Evolutionary conservation across 1,284 basidiomycete species (phyloP).

Genomic region (Sporisorium graminicola): DNA sequence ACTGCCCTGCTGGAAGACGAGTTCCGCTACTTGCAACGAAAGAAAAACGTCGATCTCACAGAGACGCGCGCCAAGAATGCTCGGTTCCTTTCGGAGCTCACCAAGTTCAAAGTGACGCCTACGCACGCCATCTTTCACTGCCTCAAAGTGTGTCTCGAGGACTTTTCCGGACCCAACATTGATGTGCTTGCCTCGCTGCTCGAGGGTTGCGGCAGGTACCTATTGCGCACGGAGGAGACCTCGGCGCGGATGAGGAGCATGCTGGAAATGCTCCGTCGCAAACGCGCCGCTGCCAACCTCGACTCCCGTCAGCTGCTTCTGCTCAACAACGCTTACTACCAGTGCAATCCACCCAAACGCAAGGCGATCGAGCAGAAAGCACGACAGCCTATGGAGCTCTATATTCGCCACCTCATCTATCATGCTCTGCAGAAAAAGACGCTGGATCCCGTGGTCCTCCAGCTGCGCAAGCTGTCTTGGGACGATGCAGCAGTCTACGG

Average conservation of each 20-base stretch:
- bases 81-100: constrained; percentile 88
- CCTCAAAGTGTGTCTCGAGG: constrained; percentile 95
- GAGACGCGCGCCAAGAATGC: constrained; percentile 91
- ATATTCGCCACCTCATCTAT: constrained; percentile 91
- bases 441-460: constrained; percentile 90
- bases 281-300: constrained; percentile 90
- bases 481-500: constrained; percentile 76
- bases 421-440: constrained; percentile 90
- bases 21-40: constrained; percentile 93
- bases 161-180: constrained; percentile 90
- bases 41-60: constrained; percentile 88
- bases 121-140: constrained; percentile 92
- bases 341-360: constrained; percentile 98
- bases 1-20: constrained; percentile 90
- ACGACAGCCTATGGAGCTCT: constrained; percentile 88
- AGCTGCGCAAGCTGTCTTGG: constrained; percentile 95
- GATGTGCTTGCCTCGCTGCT: constrained; percentile 92
- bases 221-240: constrained; percentile 89
- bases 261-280: constrained; percentile 93
- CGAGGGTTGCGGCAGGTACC: constrained; percentile 93
- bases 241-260: constrained; percentile 77
- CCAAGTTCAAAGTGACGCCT: constrained; percentile 95
- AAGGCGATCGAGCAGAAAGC: constrained; percentile 85
- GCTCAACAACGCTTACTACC: constrained; percentile 98
- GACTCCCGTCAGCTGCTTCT: constrained; percentile 89